phyloP scores from a whole-genome alignment of 2,329 filamentous ascomycete species.

The Colletotrichum coccodes region DNA sequence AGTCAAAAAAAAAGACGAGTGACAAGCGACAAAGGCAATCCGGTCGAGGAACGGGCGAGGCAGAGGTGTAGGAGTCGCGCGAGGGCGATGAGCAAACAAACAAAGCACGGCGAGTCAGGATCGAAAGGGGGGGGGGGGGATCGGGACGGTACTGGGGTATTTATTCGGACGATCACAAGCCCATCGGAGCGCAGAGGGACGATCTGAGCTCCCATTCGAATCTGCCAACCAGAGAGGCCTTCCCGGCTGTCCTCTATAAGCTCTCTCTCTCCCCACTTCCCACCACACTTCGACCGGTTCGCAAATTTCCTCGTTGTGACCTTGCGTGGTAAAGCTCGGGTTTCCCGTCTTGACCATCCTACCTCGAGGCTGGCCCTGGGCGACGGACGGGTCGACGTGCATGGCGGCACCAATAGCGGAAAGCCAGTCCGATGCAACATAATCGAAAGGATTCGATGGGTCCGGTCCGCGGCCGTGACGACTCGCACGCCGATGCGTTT shows the following conservation, averaged over 20 bases:
- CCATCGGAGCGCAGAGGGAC: not conserved
- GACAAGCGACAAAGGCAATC: not conserved
- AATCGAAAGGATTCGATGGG: not conserved
- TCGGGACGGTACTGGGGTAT: not conserved
- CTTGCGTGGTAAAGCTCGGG: not conserved
- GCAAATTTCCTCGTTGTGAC: no score
- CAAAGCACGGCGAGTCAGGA: not conserved
- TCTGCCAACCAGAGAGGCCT: not conserved
- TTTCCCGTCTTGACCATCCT: not conserved
- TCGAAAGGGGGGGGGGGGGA: not conserved
- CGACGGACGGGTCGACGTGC: not conserved
- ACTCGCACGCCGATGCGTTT: not conserved
- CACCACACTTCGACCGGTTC: not conserved
- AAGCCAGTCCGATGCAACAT: not conserved
- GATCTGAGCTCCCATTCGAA: not conserved
- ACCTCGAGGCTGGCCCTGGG: not conserved
- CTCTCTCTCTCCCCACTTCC: not conserved
- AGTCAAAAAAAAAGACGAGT: not conserved
- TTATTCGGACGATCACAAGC: conserved; percentile 26
- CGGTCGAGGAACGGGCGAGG: no score
- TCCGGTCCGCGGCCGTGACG: not conserved
- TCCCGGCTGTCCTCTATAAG: not conserved
- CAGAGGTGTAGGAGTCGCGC: not conserved
- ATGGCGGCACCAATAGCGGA: not conserved
- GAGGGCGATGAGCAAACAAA: not conserved